Base-by-base conservation (phyloP, 106 monocot genomes). In the Dendrobium huoshanense region DNA sequence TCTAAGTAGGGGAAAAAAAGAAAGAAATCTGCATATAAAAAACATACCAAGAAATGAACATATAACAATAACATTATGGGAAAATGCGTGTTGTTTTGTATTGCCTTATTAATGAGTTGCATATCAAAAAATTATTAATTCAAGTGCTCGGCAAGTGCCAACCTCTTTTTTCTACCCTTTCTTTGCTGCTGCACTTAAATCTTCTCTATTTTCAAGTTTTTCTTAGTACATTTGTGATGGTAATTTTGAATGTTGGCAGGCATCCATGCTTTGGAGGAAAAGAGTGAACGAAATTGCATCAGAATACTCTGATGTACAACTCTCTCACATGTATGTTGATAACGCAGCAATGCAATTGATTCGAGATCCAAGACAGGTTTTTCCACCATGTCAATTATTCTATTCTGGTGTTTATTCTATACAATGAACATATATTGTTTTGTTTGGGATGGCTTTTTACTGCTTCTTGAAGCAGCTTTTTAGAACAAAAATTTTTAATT, bases 271-370 rank as follows among this genome's bases (percentile, higher is more conserved):
- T 1, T 97, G 94, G 96, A 73, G 94, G 81, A 94, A 83, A 89
- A 88, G 92, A 83, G 89, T 94, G 16, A 87, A 77, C 24, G 10
- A 19, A 22, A 49, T 97, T 49, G 88, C 92, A 65, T 85, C 86
- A 48, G 88, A 94, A 79, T 94, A 77, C 55, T 86, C 97, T 77
- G 97, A 97, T 84, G 89, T 97, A 67, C 68, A 91, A 59, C 86
- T 97, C 3, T 92, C 94, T 18, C 94, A 94, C 80, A 97, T 97
- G 97, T 97, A 97, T 79, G 97, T 97, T 40, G 94, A 97, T 72
- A 94, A 97, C 86, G 97, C 94, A 37, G 89, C 94, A 65, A 97
- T 97, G 97, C 94, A 97, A 81, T 89, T 94, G 86, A 83, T 97
- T 85, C 88, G 97, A 61, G 67, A 94, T 73, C 97, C 97, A 19